Evolutionary conservation across 2,329 filamentous ascomycete species (phyloP).

Genomic region (Epichloe scottii): DNA sequence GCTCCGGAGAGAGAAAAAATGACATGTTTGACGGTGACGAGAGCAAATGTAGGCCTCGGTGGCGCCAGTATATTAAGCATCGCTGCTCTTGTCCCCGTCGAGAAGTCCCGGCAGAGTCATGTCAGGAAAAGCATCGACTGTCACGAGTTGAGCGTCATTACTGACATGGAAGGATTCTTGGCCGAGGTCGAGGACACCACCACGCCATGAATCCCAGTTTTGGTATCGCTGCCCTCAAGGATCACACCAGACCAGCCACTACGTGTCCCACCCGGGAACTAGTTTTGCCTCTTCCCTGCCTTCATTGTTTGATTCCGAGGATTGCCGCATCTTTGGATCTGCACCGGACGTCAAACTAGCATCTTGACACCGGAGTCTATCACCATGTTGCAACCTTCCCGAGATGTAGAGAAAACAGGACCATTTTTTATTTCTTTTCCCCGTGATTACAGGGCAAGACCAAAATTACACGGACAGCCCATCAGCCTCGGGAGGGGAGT

Average conservation of each 20-base stretch:
- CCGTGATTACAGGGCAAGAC: too few species aligned
- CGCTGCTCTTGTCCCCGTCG: background rate
- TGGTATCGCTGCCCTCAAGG: background rate
- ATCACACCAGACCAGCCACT: slow-evolving; percentile 5
- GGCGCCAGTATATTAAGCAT: background rate
- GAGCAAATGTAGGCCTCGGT: background rate
- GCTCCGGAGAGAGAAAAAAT: background rate
- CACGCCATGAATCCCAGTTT: background rate
- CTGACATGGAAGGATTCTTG: background rate
- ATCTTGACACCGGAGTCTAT: background rate
- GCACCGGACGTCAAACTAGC: background rate
- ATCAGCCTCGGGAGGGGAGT: background rate
- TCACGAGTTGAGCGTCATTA: background rate
- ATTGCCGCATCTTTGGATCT: slow-evolving; percentile 2
- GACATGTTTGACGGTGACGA: background rate
- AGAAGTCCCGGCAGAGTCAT: background rate
- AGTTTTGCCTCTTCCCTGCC: background rate
- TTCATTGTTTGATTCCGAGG: slow-evolving; percentile 1
- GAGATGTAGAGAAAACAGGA: background rate
- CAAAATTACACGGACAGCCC: background rate
- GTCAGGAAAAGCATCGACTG: background rate
- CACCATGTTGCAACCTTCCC: slow-evolving; percentile 3
- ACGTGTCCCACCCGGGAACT: slow-evolving; percentile 2
- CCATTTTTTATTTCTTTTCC: too few species aligned
- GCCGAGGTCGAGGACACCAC: background rate